phyloP scores from a whole-genome alignment of 2,329 filamentous ascomycete genomes.

The Venturia pyrina region DNA sequence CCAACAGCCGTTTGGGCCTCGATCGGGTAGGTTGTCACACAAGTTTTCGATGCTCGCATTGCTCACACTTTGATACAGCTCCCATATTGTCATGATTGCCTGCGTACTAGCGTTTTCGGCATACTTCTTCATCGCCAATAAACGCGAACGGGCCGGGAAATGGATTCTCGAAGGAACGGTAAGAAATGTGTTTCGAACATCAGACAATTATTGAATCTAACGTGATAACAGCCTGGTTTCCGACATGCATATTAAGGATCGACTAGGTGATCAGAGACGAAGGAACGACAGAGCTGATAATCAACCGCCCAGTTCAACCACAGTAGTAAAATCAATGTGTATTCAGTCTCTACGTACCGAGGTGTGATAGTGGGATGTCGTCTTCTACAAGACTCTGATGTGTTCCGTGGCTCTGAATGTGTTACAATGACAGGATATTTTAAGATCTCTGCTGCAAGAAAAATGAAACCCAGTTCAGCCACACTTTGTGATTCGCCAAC shows the following conservation, averaged over 20 bases:
- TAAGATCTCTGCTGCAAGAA: neutral
- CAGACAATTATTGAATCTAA: slow-evolving; percentile 10
- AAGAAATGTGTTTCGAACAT: slow-evolving; percentile 12
- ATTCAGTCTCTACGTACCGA: neutral
- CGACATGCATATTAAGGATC: slow-evolving; percentile 30
- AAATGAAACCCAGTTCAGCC: slow-evolving; percentile 2
- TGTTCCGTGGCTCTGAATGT: neutral
- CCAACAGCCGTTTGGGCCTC: slow-evolving; percentile 57
- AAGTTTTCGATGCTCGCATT: neutral
- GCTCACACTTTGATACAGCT: slow-evolving; percentile 22
- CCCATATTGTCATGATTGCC: slow-evolving; percentile 47
- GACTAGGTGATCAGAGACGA: neutral
- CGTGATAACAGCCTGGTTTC: slow-evolving; percentile 29
- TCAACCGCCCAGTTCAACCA: neutral
- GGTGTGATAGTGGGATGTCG: neutral
- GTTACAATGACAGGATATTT: neutral
- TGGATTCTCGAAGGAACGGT: slow-evolving; percentile 39
- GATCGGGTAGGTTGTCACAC: slow-evolving; percentile 35
- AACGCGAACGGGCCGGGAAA: slow-evolving; percentile 36
- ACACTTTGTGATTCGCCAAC: slow-evolving; percentile 1
- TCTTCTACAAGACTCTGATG: neutral
- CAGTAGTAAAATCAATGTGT: neutral
- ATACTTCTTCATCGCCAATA: slow-evolving; percentile 45
- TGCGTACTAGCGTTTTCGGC: slow-evolving; percentile 42
- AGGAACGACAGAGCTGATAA: neutral